These are phyloP conservation scores for Medicago truncatula DNA, from an alignment of 306 rosid species.

Conservation along the genomic window DNA sequence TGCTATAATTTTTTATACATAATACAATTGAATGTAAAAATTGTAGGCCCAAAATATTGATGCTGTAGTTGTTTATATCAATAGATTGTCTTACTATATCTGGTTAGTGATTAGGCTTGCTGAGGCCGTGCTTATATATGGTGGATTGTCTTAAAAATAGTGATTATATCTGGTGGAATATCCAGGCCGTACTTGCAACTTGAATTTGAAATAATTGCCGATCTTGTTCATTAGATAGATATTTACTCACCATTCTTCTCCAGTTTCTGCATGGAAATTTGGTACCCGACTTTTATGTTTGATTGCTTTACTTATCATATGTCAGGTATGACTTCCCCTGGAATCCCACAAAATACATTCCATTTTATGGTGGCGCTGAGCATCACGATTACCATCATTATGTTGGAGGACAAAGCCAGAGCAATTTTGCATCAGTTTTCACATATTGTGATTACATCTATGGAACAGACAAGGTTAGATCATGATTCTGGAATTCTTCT, in stretches of 20 bases:
- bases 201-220: constrained; percentile 18
- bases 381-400: constrained; percentile 96
- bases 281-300: constrained; percentile 21
- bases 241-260: constrained; percentile 24
- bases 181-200: constrained; percentile 31
- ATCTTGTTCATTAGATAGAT: neutral
- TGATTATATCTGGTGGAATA: neutral
- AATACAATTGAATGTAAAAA: no score
- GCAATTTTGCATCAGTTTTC: constrained; percentile 95
- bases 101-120: constrained; percentile 5
- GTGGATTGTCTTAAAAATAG: no score
- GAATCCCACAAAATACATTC: constrained; percentile 80
- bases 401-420: constrained; percentile 96
- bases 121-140: neutral
- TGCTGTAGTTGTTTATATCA: neutral
- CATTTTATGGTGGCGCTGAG: constrained; percentile 96
- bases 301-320: constrained; percentile 28
- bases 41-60: neutral
- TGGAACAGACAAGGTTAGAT: constrained; percentile 94
- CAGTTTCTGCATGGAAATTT: constrained; percentile 37
- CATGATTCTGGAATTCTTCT: constrained; percentile 34
- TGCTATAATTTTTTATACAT: neutral
- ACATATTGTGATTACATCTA: constrained; percentile 96
- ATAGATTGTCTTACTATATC: neutral
- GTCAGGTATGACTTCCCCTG: constrained; percentile 90